phyloP scores from a whole-genome alignment of 1,139 yeast species.

The Hansenula sp. region DNA sequence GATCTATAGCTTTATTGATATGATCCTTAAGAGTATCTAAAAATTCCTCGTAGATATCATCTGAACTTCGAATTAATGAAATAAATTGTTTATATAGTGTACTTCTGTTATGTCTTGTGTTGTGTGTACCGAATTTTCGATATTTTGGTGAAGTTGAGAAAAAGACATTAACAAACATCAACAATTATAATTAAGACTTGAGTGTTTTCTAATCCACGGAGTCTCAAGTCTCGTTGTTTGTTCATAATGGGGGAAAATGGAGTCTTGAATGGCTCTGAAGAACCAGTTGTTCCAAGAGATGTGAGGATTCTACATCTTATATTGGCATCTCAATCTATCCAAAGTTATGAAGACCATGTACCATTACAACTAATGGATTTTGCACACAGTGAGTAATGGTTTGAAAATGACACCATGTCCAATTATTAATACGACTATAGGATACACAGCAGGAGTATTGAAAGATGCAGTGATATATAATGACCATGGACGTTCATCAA shows the following conservation, averaged over 20 bases:
- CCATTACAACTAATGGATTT: constrained; percentile 95
- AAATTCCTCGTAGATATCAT: no score
- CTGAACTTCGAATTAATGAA: no score
- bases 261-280: constrained; percentile 13
- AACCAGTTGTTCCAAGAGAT: constrained; percentile 67
- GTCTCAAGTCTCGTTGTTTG: neutral
- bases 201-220: no score
- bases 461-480: constrained; percentile 86
- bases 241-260: neutral
- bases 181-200: no score
- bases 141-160: no score
- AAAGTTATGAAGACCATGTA: constrained; percentile 90
- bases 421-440: constrained; percentile 21
- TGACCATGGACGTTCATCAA: constrained; percentile 62
- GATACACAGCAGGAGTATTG: constrained; percentile 81
- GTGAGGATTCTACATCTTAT: constrained; percentile 85
- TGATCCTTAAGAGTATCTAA: no score
- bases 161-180: no score
- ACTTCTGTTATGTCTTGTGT: no score
- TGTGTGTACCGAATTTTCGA: no score
- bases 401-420: no score
- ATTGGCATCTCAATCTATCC: constrained; percentile 90
- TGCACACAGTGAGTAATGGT: constrained; percentile 69
- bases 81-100: no score
- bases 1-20: constrained; percentile 15